Evolutionary conservation across 2,329 filamentous ascomycete species (phyloP), one percentile per base, ranked within the genome.

Genomic region (Cladorrhinum sp.): DNA sequence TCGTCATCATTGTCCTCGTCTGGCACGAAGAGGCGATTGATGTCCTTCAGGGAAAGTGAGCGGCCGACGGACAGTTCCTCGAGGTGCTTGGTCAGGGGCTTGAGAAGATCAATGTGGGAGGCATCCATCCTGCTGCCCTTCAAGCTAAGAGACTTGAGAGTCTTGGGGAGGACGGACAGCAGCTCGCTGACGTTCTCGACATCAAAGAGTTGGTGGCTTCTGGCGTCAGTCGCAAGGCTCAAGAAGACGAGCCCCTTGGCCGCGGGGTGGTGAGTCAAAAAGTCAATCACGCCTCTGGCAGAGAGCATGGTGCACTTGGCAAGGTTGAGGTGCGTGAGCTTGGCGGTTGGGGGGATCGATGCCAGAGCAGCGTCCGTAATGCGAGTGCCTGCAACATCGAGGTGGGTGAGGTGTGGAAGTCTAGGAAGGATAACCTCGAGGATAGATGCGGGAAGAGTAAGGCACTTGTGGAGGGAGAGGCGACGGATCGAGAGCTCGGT

Each of bases 381-480:
- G 66, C 88, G 84, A 1, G 90, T 93, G 66, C 90, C 89, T 9
- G 88, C 85, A n/a, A 93, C 80, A 70, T 95, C 91, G 39, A 95
- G 82, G 71, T 93, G 90, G 1, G 90, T 94, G 58, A 92, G 77
- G 58, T 82, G 80, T 24, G 79, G 73, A 53, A 94, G 78, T n/a
- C 85, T 84, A n/a, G 90, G 88, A 10, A 95, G 78, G 16, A 94
- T 77, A 2, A 78, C 80, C 68, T 90, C 87, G 69, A 91, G 92
- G 50, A 89, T 82, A 0, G 80, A 75, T 1, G 87, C 78, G 1
- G 89, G 83, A 3, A 95, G 80, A 55, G 85, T 88, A 64, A 87
- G 84, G 73, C 90, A 93, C 77, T 91, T 90, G 76, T 95, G 91
- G 59, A 95, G 80, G 30, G 89, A 91, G 16, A 95, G 73, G 24